Base-by-base conservation (phyloP, 1,139 yeast genomes). In the Wickerhamiella pararugosa region DNA sequence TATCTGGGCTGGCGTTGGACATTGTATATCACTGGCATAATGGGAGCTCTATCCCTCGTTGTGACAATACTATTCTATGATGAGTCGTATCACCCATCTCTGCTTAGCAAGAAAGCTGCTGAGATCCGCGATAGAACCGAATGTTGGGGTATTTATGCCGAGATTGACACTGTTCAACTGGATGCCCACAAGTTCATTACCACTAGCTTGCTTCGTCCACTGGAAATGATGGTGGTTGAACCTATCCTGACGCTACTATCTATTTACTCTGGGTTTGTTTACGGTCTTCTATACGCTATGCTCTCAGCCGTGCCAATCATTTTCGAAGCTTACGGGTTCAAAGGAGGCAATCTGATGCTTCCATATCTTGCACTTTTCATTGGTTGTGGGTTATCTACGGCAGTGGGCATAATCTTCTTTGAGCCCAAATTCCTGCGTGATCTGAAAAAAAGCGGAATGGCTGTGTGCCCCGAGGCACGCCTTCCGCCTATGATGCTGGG, bases 61-160 rank as follows among this genome's bases (percentile, higher is more conserved):
- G 45, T 58, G 35, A 54, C 54, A 39, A 44, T 57, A 1, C 57
- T 70, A 37, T 44, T 66, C 27, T 57, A 60, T 44, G 61, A 63
- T 42, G 78, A 73, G 53, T 67, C 75, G 11, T 75, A 71, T 52
- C 55, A 51, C 32, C 63, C 63, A 2, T 39, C 55, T 27, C 58
- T 71, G 42, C 61, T 71, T 43, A 63, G 58, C 7, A 42, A 50
- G 15, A 69, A 67, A 54, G 75, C 75, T 27, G 64, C 60, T 49
- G 54, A 50, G 8, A 59, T 71, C 65, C 65, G 62, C 56, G 71
- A 70, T 54, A 60, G 70, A 51, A 61, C 64, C 6, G 61, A 60
- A 6, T 75, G 71, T 57, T 81, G 94, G 94, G 84, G 84, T 33
- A 79, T 83, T 43, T 76, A 74, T 54, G 93, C 94, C 26, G 78